Evolutionary conservation across 2,329 filamentous ascomycete species (phyloP).

Genomic region (Xylariaceae sp.): DNA sequence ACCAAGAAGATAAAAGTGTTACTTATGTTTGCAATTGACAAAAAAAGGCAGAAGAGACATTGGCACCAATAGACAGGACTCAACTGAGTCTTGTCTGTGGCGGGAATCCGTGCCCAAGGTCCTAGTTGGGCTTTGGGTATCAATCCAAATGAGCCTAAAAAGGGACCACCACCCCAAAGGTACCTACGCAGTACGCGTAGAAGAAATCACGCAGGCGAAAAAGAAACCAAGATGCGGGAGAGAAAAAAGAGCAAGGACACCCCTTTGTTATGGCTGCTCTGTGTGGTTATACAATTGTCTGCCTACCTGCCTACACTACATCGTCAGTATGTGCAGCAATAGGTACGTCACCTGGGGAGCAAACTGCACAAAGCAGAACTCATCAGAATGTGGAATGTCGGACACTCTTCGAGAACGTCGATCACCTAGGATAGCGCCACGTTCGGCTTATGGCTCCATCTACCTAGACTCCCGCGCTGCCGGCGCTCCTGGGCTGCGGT

Average conservation of each 20-base stretch:
- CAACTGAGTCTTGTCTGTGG: constrained; percentile 8
- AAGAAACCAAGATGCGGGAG: not conserved
- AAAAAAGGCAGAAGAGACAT: not conserved
- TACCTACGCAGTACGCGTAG: not conserved
- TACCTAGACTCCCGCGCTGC: not conserved
- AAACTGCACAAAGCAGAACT: too few species aligned
- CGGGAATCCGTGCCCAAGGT: constrained; percentile 24
- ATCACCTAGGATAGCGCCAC: constrained; percentile 16
- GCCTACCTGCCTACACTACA: not conserved
- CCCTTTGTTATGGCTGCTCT: not conserved
- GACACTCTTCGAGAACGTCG: constrained; percentile 10
- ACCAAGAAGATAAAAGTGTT: not conserved
- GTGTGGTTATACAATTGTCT: too few species aligned
- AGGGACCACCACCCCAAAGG: not conserved
- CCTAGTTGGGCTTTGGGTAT: constrained; percentile 32
- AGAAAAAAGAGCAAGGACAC: not conserved
- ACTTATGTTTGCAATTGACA: not conserved
- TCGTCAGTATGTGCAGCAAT: too few species aligned
- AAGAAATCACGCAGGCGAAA: not conserved
- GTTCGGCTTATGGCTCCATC: constrained; percentile 17
- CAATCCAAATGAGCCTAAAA: constrained; percentile 25
- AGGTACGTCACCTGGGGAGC: too few species aligned
- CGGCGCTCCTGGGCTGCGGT: constrained; percentile 9
- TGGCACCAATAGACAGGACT: not conserved
- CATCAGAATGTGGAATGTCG: not conserved